These are phyloP conservation scores for Colletotrichum limetticola DNA, from an alignment of 2,329 filamentous ascomycete species.

Conservation along the genomic window DNA sequence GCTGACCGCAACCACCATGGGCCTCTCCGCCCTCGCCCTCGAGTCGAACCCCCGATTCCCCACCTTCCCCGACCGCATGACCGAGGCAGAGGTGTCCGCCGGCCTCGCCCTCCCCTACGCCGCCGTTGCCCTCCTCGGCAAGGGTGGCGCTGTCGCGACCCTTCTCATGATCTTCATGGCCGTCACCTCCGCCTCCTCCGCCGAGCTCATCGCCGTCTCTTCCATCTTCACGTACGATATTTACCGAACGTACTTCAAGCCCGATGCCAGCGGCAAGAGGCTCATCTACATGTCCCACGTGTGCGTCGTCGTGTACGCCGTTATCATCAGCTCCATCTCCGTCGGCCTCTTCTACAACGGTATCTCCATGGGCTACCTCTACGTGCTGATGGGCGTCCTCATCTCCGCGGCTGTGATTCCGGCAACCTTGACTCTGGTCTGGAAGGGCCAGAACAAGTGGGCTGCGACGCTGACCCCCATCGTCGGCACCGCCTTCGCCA, in stretches of 20 bases:
- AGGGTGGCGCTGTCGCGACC: conserved; percentile 78
- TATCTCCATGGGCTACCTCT: conserved; percentile 89
- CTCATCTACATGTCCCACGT: conserved; percentile 84
- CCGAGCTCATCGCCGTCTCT: conserved; percentile 84
- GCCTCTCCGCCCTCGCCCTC: conserved; percentile 79
- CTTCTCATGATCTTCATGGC: conserved; percentile 86
- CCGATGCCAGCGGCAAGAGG: conserved; percentile 76
- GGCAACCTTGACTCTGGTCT: conserved; percentile 81
- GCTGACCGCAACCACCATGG: conserved; percentile 86
- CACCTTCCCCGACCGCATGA: conserved; percentile 75
- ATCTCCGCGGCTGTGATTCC: conserved; percentile 88
- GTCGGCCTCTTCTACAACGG: conserved; percentile 79
- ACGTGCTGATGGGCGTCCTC: conserved; percentile 91
- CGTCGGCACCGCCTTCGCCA: conserved; percentile 72
- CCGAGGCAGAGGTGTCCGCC: conserved; percentile 75
- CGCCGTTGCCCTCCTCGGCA: conserved; percentile 80
- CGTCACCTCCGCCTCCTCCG: conserved; percentile 80
- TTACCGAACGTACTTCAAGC: conserved; percentile 89
- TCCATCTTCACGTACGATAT: conserved; percentile 90
- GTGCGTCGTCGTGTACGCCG: conserved; percentile 75
- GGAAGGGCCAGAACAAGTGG: conserved; percentile 80
- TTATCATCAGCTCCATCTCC: conserved; percentile 82
- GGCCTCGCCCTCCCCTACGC: conserved; percentile 83
- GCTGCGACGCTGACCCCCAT: conserved; percentile 76
- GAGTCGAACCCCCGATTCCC: conserved; percentile 76